Base-by-base conservation (phyloP, 345 rosid species). In the Litchi chinensis region DNA sequence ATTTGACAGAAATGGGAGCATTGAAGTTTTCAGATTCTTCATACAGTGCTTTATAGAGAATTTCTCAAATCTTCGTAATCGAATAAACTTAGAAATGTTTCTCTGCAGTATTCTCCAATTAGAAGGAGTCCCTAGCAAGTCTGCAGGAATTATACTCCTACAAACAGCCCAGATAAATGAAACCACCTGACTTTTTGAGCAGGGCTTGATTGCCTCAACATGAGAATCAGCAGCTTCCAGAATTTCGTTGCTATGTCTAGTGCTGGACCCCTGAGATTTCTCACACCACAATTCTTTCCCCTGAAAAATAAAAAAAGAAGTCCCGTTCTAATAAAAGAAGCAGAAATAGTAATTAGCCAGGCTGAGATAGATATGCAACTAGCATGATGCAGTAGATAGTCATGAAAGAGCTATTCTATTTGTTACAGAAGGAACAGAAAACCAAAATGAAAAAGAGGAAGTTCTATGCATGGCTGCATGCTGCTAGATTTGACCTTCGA, bases 111-210 rank as follows among this genome's bases (percentile, higher is more conserved):
- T 75, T 83, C 98, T 91, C 95, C 88, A 83, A 79, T 90, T 91
- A 72, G 80, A 84, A 70, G 88, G 87, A 82, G 85, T 76, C 71
- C 98, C 98, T 57, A 95, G 86, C 88, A 95, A 77, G 70, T 90
- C 85, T 63, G 86, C 77, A 78, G 98, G 98, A 85, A 93, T 77
- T 62, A 92, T 82, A 78, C 85, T 85, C 87, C 90, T 88, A 77
- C 90, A 89, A 73, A 82, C 90, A 81, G 94, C 95, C 98, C 97
- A 93, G 83, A 93, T 65, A 81, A 92, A 95, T 73, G 95, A 90
- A 40, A 88, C 89, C 44, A 93, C 93, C 87, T 91, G 92, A 79
- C 81, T 81, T 68, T 85, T 87, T 12, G 85, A 85, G 89, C 98
- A 91, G 10, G 86, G 76, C 83, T 77, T 89, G 26, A 78, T 57